These are phyloP conservation scores for Colletotrichum eremochloae DNA, from an alignment of 2,329 filamentous ascomycete genomes.

Conservation along the genomic window DNA sequence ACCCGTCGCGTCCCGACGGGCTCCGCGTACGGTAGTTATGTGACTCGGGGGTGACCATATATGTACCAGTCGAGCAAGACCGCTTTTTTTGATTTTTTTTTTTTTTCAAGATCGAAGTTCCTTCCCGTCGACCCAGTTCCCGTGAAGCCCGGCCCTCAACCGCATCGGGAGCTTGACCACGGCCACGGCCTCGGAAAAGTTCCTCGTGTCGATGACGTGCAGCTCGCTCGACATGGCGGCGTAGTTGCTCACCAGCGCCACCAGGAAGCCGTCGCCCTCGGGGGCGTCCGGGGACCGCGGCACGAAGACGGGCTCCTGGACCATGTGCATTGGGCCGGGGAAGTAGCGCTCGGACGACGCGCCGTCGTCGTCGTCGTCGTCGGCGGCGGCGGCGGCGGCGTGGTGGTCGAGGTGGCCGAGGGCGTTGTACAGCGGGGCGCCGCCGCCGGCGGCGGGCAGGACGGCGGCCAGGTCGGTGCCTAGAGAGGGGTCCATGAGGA, in stretches of 20 bases:
- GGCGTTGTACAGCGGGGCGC: conserved; percentile 49
- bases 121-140: conserved; percentile 35
- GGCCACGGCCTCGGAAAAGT: conserved; percentile 20
- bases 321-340: conserved; percentile 50
- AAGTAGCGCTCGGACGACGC: conserved; percentile 48
- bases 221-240: conserved; percentile 36
- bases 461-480: conserved; percentile 38
- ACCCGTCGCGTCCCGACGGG: neutral
- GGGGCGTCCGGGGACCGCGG: conserved; percentile 49
- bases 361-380: no score
- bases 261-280: conserved; percentile 57
- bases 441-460: conserved; percentile 41
- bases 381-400: no score
- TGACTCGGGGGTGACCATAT: neutral
- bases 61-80: neutral
- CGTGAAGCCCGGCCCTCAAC: conserved; percentile 23
- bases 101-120: conserved; percentile 11
- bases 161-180: conserved; percentile 29
- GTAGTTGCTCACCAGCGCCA: conserved; percentile 49
- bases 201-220: conserved; percentile 26
- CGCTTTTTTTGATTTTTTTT: no score
- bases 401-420: conserved; percentile 49
- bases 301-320: conserved; percentile 60
- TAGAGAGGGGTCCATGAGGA: conserved; percentile 34
- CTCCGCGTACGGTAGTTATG: neutral